Evolutionary conservation across 2,329 filamentous ascomycete genomes (phyloP), one percentile per base, ranked within the genome.

Genomic region (Hymenoscyphus albidus): DNA sequence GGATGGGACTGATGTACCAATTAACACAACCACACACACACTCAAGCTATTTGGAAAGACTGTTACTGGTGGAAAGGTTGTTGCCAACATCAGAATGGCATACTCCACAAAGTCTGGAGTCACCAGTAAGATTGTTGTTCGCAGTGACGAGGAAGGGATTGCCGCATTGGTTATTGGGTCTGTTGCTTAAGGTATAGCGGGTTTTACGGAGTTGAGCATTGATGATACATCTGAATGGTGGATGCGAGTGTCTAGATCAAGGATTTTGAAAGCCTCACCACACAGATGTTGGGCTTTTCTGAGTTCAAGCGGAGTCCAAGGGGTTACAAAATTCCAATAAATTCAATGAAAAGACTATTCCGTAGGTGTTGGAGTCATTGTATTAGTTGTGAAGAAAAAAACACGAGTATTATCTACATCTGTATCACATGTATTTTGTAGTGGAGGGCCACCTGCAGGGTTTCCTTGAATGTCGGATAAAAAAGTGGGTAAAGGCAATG

Each of bases 11-110:
- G 95, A 99, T 70, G 88, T 99, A 48, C 90, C 92, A 0, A 83
- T 97, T 71, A 96, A 89, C 75, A 89, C 89, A 74, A 93, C 88
- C 66, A 97, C 93, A 68, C 95, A 99, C 78, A 93, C 93, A 3
- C 88, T 99, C 76, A 98, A 97, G 81, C 83, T 99, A 42, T 90
- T 97, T 77, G 95, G 95, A 76, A 98, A 97, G 87, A 97, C 92
- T 55, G 89, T 98, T 68, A 88, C 86, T 40, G 95, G 94, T 42
- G 95, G 95, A 70, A 89, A 90, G 74, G 94, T 99, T 16, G 92
- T 93, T 63, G 91, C 90, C 66, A 88, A 87, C 70, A 87, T 98
- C 69, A 87, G 93, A 78, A 97, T 99, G 93, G 95, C 93, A 0
- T 97, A 88, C 79, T 96, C 92, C 67, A 88, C 90, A 73, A 97